Evolutionary conservation across 2,329 filamentous ascomycete species (phyloP), one percentile per base, ranked within the genome.

Genomic region (Phialocephala subalpina): DNA sequence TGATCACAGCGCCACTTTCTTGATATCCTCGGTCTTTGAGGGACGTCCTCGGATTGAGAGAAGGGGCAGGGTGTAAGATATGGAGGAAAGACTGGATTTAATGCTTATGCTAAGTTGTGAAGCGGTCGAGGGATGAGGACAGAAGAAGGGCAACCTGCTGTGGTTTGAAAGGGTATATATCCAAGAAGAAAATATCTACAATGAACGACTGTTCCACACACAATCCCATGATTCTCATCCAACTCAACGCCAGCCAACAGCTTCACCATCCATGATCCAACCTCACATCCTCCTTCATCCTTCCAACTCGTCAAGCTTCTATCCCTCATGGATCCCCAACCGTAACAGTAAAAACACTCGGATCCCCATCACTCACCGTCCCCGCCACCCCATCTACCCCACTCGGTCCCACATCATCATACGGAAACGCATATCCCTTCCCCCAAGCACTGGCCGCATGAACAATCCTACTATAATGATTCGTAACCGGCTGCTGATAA

Each of bases 351-450:
- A 73, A 71, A 4, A 55, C 27, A 22, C 66, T 69, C 14, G 71
- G 71, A 42, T 52, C 58, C 16, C 68, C 68, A 73, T 89, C 86
- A n/a, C 91, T 82, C 69, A 85, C 86, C 1, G 89, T 89, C 25
- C 86, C 87, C 78, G 90, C 87, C 74, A 91, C 88, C 4, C 77
- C 60, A 69, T 82, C 78, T 20, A 82, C 85, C 16, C 82, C 85
- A 67, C 82, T 79, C 0, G 87, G 84, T 63, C 87, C 85, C n/a
- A 91, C 88, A 73, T 91, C 89, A 71, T 91, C 89, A 70, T 90
- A 91, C 0, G 89, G 82, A 73, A 91, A 91, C 0, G 86, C 84
- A 72, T 91, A 91, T 0, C 89, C 89, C 52, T 81, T 79, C 0
- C 83, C 83, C 73, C 90, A 87, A 7, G 83, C 74, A 77, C 90